phyloP scores from a whole-genome alignment of 2,329 filamentous ascomycete genomes.

The Orbilia oligospora region DNA sequence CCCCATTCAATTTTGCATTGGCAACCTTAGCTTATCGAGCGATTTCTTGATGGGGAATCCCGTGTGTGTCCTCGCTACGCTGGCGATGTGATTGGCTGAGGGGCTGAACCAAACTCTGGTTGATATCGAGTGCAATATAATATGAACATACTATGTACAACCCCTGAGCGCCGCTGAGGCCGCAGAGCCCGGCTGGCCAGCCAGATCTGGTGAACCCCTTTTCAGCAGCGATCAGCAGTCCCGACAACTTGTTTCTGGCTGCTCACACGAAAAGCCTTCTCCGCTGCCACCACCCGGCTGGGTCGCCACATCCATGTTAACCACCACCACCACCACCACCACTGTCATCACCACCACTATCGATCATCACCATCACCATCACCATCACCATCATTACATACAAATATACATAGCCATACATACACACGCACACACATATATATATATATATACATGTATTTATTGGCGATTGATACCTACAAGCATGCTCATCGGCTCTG shows the following conservation, averaged over 20 bases:
- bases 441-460: background rate
- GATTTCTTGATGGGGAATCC: constrained; percentile 57
- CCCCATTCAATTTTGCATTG: too few species aligned
- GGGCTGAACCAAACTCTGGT: background rate
- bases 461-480: too few species aligned
- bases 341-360: background rate
- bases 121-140: too few species aligned
- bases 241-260: constrained; percentile 60
- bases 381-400: background rate
- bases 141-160: too few species aligned
- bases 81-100: constrained; percentile 37
- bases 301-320: constrained; percentile 38
- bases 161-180: constrained; percentile 24
- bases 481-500: too few species aligned
- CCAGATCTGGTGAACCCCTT: constrained; percentile 57
- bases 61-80: constrained; percentile 53
- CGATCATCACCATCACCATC: background rate
- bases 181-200: constrained; percentile 25
- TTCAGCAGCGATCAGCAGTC: constrained; percentile 61
- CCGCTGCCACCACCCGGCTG: constrained; percentile 60
- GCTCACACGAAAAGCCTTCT: constrained; percentile 58
- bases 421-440: background rate
- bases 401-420: too few species aligned
- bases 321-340: background rate
- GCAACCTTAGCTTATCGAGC: constrained; percentile 59